phyloP scores from a whole-genome alignment of 2,329 filamentous ascomycete species.

The Aureobasidium sp. region DNA sequence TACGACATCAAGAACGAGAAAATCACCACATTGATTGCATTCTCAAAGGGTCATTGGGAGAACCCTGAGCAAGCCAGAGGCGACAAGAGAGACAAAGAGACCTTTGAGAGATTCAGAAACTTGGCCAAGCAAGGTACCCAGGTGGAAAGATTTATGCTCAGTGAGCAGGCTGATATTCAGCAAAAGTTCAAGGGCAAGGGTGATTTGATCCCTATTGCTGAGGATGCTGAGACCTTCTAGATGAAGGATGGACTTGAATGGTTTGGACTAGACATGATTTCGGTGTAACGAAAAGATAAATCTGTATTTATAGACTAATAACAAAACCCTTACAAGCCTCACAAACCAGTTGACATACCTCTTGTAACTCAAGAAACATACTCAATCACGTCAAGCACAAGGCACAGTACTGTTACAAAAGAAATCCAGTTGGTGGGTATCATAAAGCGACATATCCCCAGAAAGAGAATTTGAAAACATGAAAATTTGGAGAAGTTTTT shows the following conservation, averaged over 20 bases:
- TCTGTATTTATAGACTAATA: not conserved
- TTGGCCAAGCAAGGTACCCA: slow-evolving; percentile 45
- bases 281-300: no score
- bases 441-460: not conserved
- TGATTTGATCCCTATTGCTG: slow-evolving; percentile 40
- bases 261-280: not conserved
- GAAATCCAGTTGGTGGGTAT: slow-evolving; percentile 10
- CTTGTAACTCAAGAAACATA: no score
- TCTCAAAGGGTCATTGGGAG: slow-evolving; percentile 51
- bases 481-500: not conserved
- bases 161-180: slow-evolving; percentile 47
- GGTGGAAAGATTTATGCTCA: slow-evolving; percentile 44
- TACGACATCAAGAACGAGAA: slow-evolving; percentile 46
- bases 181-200: slow-evolving; percentile 46
- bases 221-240: slow-evolving; percentile 32
- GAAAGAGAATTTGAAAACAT: not conserved
- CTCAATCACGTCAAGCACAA: not conserved
- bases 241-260: not conserved
- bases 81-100: slow-evolving; percentile 47
- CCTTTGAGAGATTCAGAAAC: slow-evolving; percentile 46
- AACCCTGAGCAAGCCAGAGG: slow-evolving; percentile 44
- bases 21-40: slow-evolving; percentile 48
- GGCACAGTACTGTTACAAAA: not conserved
- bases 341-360: no score
- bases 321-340: not conserved